Evolutionary conservation across 345 rosid genomes (phyloP), one percentile per base, ranked within the genome.

Genomic region (Raphanus raphanistrum): DNA sequence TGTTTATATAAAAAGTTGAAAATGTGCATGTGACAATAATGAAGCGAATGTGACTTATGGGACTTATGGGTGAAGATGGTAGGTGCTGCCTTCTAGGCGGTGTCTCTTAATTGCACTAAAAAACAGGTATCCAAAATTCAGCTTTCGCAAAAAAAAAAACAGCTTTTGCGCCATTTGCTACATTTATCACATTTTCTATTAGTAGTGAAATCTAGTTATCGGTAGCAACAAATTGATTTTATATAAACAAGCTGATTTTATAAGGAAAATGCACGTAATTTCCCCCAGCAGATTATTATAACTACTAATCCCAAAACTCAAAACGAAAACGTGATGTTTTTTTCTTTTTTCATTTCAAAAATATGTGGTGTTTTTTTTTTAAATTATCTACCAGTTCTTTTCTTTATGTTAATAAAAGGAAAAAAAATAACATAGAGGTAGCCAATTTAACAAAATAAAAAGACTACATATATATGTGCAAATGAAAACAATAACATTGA

Each of bases 41-140:
- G 52, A 66, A 38, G 70, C 11, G 70, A 66, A 66, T 16, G 70
- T 41, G 35, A 36, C 13, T 36, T 36, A 36, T 36, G 68, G 68
- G 35, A 36, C 13, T 36, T 36, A 36, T 36, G 68, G 68, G 69
- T 21, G 52, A 65, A 17, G 52, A 65, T 21, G 31, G 52, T 65
- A 8, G 48, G 48, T 62, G 66, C 41, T 62, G 66, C 41, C 66
- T 62, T 13, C 25, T 31, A 41, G 55, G 33, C 9, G 28, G 55
- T 26, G 11, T 66, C 55, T 66, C 9, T 64, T 36, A 17, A 64
- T 10, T 66, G 33, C 54, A 12, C 70, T 25, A 66, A 11, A 38
- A 6, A 6, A 38, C 54, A 41, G 5, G 55, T 29, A 66, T 38
- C 33, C 11, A 41, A 10, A 50, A 36, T 21, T 63, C 8, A 3